Conservation (phyloP, 345 rosid genomes). For the Citrus maxima region DNA sequence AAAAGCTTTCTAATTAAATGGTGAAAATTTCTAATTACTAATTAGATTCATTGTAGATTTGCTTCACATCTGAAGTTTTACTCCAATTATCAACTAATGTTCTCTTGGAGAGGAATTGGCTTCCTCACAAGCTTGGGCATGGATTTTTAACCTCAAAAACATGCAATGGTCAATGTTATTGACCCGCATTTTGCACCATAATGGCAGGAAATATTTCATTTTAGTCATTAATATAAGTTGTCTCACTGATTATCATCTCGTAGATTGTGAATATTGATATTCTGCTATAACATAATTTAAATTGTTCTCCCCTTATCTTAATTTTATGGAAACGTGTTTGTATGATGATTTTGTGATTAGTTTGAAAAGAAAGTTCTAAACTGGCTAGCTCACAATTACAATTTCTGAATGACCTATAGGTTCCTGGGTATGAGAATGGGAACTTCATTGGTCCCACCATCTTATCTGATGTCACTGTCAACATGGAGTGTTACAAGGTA, state of each 20-base stretch:
- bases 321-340: background rate
- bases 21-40: background rate
- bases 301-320: background rate
- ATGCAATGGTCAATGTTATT: background rate
- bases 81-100: background rate
- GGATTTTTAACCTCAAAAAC: background rate
- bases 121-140: background rate
- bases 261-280: background rate
- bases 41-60: background rate
- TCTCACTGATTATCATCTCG: background rate
- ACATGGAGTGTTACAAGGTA: conserved; percentile 99
- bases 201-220: background rate
- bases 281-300: background rate
- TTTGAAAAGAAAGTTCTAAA: background rate
- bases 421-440: conserved; percentile 90
- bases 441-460: conserved; percentile 95
- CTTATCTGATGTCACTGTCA: conserved; percentile 71
- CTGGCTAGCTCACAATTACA: conserved; percentile 5
- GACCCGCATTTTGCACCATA: background rate
- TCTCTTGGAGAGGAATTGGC: background rate
- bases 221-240: background rate
- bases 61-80: background rate
- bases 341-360: background rate
- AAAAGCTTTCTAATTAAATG: too few relatives aligned
- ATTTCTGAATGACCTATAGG: conserved; percentile 42